A percentile compares a stretch with the other conserved stretches of the same genome.
These are phyloP conservation scores for Gynochthodes officinalis DNA, from an alignment of 257 asterid genomes.

Conservation along the genomic window DNA sequence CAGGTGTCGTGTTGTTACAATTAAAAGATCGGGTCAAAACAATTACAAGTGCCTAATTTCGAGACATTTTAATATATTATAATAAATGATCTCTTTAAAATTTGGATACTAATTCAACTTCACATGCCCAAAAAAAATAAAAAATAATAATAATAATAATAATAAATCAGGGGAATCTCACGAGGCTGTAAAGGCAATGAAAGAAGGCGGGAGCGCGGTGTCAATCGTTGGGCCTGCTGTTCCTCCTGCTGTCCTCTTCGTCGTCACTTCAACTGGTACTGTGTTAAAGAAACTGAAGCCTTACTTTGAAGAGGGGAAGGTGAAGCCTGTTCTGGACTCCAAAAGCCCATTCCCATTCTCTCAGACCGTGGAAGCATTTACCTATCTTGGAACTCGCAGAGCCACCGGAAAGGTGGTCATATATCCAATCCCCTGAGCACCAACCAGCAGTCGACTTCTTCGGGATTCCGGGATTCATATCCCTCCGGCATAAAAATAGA, in stretches of 20 bases:
- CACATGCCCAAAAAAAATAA: background rate
- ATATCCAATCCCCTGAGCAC: conserved; percentile 60
- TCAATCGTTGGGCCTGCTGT: conserved; percentile 60
- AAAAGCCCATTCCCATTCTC: conserved; percentile 71
- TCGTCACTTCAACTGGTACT: conserved; percentile 62
- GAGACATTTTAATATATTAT: too few species aligned
- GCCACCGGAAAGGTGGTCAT: conserved; percentile 77
- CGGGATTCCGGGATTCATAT: background rate
- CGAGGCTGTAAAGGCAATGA: conserved; percentile 63
- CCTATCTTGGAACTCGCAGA: conserved; percentile 55
- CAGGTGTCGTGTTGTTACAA: too few species aligned
- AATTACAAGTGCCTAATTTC: too few species aligned
- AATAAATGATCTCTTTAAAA: too few species aligned
- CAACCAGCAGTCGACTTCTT: background rate
- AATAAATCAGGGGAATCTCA: conserved; percentile 76
- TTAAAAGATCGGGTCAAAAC: too few species aligned
- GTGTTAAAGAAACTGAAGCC: conserved; percentile 65
- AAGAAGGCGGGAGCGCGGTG: conserved; percentile 76
- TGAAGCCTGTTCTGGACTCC: conserved; percentile 65
- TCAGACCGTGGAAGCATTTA: conserved; percentile 68
- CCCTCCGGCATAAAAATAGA: background rate
- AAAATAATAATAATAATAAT: too few species aligned
- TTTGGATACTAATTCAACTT: too few species aligned
- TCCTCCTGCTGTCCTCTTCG: conserved; percentile 65
- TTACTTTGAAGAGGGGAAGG: conserved; percentile 57